Base-by-base conservation (phyloP, 495 filamentous ascomycete genomes). In the Lasiosphaeria ovina region DNA sequence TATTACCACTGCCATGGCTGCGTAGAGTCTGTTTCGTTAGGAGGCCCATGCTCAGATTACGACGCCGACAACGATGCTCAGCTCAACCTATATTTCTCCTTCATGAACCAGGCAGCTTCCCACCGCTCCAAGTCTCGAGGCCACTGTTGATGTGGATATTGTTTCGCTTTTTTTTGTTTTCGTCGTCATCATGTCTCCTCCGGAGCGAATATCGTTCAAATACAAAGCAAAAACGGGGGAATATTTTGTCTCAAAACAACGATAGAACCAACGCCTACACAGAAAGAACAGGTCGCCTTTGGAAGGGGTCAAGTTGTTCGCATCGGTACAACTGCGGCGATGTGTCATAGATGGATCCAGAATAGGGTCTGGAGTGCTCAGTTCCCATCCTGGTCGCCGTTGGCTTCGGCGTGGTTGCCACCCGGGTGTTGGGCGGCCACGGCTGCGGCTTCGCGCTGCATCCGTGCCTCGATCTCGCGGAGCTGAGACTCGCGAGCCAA, bases 401-500 rank as follows among this genome's bases (percentile, higher is more conserved):
- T 79, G 49, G 80, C 75, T 47, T 83, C 80, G 61, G 72, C 66
- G 59, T 72, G 72, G 59, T 69, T 69, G 59, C 55, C 51, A 10
- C 55, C 64, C 35, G 67, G 69, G 66, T 55, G 61, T 52, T 69
- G 69, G 56, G 71, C 64, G 12, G 64, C 67, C 8, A 68, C 71
- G 2, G 76, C 74, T 0, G 77, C 75, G n/a, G 68, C 69, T 68
- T 85, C 82, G 63, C 81, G 79, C 58, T 83, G 80, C 82, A 85
- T 85, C 66, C 82, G 77, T 24, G 82, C 82, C 71, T 85, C 82
- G 65, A 97, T 96, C 80, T 98, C 94, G 77, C 92, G 90, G 65
- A 98, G 85, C 78, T 98, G 94, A 72, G 92, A 96, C 81, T 98
- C 94, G 74, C 95, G 92, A 61, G 94, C 94, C 73, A 98, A 80